phyloP scores from a whole-genome alignment of 768 basidiomycete genomes.

The Suillus subalutaceus region DNA sequence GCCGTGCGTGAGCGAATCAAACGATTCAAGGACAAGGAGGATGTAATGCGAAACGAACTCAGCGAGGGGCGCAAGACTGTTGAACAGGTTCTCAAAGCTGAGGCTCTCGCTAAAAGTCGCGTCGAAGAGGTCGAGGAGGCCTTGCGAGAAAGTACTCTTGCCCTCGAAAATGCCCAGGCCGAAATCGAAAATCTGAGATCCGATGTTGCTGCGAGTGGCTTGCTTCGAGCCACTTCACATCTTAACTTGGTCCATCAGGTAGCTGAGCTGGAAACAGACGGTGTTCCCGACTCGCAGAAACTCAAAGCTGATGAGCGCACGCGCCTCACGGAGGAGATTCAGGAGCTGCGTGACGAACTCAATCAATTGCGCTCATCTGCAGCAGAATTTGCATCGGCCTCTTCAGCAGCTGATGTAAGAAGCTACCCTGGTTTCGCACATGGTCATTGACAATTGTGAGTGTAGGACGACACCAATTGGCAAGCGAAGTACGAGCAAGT shows the following conservation, averaged over 20 bases:
- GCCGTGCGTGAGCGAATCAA: constrained; percentile 63
- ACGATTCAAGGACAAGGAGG: constrained; percentile 74
- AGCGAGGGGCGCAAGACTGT: constrained; percentile 64
- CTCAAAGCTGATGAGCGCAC: constrained; percentile 52
- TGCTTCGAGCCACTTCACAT: background rate
- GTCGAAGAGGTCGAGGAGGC: constrained; percentile 91
- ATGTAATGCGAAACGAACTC: constrained; percentile 71
- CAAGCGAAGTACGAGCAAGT: constrained; percentile 32
- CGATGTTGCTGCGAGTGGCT: constrained; percentile 69
- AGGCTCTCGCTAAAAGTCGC: constrained; percentile 60
- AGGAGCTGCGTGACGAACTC: constrained; percentile 51
- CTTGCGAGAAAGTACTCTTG: constrained; percentile 80
- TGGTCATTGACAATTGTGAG: background rate
- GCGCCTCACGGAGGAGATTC: constrained; percentile 58
- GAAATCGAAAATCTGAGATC: constrained; percentile 82
- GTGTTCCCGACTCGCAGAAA: constrained; percentile 47
- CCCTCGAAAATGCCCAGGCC: constrained; percentile 86
- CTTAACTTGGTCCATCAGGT: constrained; percentile 17
- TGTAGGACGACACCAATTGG: constrained; percentile 29
- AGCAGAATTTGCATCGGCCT: constrained; percentile 18
- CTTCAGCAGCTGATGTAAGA: constrained; percentile 28
- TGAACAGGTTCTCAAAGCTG: constrained; percentile 63
- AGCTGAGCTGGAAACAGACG: constrained; percentile 52
- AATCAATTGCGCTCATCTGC: constrained; percentile 39
- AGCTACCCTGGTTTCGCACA: no score